Percentiles rank a stretch among this genome's conserved stretches.
Evolutionary conservation across 108 stramenopile genomes (phyloP).

Genomic region (Fragilaria crotonensis): DNA sequence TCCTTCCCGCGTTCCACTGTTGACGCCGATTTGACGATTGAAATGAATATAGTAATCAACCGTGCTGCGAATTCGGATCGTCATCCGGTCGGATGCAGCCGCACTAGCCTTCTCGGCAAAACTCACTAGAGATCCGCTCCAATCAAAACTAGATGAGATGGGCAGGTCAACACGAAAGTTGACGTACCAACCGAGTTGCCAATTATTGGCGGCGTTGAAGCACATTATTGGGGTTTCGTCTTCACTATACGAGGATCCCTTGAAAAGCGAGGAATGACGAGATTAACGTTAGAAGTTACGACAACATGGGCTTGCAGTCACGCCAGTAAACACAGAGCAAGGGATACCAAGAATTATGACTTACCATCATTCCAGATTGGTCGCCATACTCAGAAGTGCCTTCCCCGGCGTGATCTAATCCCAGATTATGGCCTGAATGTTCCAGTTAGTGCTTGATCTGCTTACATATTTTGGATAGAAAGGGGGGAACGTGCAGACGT

Average conservation of each 20-base stretch:
- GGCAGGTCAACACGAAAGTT: not conserved
- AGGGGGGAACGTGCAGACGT: not conserved
- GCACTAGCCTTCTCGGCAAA: not conserved
- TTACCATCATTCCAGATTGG: slow-evolving; percentile 32
- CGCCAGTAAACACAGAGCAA: no score
- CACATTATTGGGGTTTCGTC: slow-evolving; percentile 2
- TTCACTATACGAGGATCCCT: not conserved
- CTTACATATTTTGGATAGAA: not conserved
- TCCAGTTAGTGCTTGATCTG: not conserved
- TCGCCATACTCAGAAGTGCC: slow-evolving; percentile 36
- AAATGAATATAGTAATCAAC: not conserved
- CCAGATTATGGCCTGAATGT: slow-evolving; percentile 45
- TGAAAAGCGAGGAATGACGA: no score
- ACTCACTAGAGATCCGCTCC: not conserved
- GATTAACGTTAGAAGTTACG: no score
- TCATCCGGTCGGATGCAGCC: not conserved
- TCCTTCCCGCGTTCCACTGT: slow-evolving; percentile 5
- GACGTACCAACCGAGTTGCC: slow-evolving; percentile 9
- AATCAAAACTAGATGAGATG: not conserved
- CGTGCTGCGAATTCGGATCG: not conserved
- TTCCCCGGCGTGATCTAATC: slow-evolving; percentile 40
- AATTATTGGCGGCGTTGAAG: slow-evolving; percentile 4
- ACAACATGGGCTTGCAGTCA: no score
- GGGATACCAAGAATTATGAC: not conserved
- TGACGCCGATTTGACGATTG: not conserved